These are phyloP conservation scores for Mortierella sp. DNA, from an alignment of 371 early-diverging fungal genomes.

Conservation along the genomic window DNA sequence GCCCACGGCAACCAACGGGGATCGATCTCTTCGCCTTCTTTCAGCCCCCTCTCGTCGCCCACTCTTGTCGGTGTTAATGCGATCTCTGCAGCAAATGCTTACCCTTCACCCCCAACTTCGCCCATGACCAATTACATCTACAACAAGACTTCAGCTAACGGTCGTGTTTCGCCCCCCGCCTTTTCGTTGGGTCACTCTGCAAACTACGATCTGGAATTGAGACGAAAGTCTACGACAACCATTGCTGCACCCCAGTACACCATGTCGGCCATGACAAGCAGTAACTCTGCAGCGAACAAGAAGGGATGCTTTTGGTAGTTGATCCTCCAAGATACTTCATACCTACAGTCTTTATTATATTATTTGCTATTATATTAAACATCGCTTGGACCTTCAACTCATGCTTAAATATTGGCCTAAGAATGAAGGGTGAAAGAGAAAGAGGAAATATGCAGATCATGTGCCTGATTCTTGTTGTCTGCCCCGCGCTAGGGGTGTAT, in stretches of 20 bases:
- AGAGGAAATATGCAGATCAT: no score
- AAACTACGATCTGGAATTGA: slow-evolving; percentile 33
- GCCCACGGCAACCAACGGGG: slow-evolving; percentile 13
- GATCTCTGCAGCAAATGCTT: slow-evolving; percentile 11
- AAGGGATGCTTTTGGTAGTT: slow-evolving; percentile 40
- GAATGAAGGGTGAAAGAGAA: no score
- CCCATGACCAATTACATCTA: slow-evolving; percentile 50
- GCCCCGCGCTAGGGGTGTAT: no score
- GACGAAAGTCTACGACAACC: slow-evolving; percentile 45
- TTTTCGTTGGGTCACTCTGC: slow-evolving; percentile 48
- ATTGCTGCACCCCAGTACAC: slow-evolving; percentile 32
- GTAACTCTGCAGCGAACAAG: slow-evolving; percentile 15
- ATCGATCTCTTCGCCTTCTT: slow-evolving; percentile 25
- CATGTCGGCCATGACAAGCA: background rate
- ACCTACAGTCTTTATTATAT: no score
- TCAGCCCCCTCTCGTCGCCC: slow-evolving; percentile 46
- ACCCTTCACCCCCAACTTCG: slow-evolving; percentile 51
- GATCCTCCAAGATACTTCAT: no score
- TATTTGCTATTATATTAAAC: no score
- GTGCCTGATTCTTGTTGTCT: no score
- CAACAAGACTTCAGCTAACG: slow-evolving; percentile 37
- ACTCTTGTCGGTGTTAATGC: slow-evolving; percentile 20
- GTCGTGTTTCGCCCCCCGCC: slow-evolving; percentile 38
- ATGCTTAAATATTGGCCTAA: no score
- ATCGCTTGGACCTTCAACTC: no score